Evolutionary conservation across 2,329 filamentous ascomycete genomes (phyloP).

Genomic region (Aplosporella prunicola): DNA sequence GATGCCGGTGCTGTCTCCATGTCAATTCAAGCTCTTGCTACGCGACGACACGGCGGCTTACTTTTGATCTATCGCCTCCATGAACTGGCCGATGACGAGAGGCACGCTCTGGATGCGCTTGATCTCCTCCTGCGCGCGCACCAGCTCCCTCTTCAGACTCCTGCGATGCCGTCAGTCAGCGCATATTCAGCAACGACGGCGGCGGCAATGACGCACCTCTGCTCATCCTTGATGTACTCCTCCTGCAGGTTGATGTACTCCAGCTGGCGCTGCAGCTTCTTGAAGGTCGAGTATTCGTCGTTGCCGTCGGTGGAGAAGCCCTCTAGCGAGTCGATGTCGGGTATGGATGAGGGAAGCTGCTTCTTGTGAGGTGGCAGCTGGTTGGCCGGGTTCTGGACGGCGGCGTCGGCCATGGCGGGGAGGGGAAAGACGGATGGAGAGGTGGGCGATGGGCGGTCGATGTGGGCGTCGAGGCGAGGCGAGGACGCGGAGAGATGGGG

Average conservation of each 20-base stretch:
- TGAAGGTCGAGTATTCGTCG: constrained; percentile 91
- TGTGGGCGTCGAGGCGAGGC: neutral
- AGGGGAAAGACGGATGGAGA: constrained; percentile 5
- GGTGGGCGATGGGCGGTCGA: neutral
- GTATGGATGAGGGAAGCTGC: constrained; percentile 67
- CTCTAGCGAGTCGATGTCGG: constrained; percentile 83
- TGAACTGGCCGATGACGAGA: constrained; percentile 96
- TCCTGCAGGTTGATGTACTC: constrained; percentile 98
- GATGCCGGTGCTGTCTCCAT: constrained; percentile 68
- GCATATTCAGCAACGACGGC: neutral
- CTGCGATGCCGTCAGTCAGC: constrained; percentile 34
- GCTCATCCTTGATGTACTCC: constrained; percentile 99
- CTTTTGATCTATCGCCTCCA: constrained; percentile 99
- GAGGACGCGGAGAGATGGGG: too few relatives aligned
- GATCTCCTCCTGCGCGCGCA: constrained; percentile 97
- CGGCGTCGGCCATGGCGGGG: constrained; percentile 68
- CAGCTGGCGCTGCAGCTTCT: constrained; percentile 91
- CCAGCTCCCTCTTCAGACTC: constrained; percentile 93
- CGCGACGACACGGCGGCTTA: constrained; percentile 35
- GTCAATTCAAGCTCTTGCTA: constrained; percentile 13
- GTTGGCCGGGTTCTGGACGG: constrained; percentile 72
- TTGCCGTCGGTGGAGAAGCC: constrained; percentile 69
- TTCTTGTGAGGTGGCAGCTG: constrained; percentile 71
- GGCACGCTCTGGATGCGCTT: constrained; percentile 98
- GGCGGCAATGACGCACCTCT: constrained; percentile 50